phyloP scores from a whole-genome alignment of 768 basidiomycete species.

The Asterophora parasitica region DNA sequence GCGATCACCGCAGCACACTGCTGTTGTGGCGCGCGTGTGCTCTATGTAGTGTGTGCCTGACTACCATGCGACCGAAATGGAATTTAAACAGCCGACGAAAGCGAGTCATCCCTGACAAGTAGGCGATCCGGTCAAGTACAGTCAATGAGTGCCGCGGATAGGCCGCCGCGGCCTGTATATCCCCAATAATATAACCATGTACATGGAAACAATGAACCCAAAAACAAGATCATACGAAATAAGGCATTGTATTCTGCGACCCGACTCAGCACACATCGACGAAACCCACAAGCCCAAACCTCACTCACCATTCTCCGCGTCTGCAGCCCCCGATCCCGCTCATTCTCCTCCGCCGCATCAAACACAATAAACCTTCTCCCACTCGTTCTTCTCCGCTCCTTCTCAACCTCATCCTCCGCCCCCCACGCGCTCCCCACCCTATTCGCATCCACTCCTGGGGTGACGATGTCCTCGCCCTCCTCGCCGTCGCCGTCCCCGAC shows the following conservation, averaged over 20 bases:
- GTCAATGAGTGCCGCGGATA: too few relatives aligned
- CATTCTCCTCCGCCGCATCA: constrained; percentile 85
- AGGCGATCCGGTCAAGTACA: too few relatives aligned
- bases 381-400: not conserved
- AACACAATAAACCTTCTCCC: constrained; percentile 74
- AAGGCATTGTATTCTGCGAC: constrained; percentile 46
- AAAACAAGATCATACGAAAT: constrained; percentile 33
- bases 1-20: too few relatives aligned
- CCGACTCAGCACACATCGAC: not conserved
- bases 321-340: constrained; percentile 76
- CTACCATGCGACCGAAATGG: too few relatives aligned
- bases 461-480: constrained; percentile 4
- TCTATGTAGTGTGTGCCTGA: too few relatives aligned
- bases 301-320: constrained; percentile 66
- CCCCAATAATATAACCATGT: not conserved
- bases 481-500: constrained; percentile 46
- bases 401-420: not conserved
- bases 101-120: too few relatives aligned
- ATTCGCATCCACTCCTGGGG: not conserved
- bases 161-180: not conserved
- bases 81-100: too few relatives aligned
- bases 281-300: not conserved
- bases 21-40: too few relatives aligned
- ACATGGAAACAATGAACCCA: not conserved
- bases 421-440: constrained; percentile 2